These are phyloP conservation scores for Tripidium arundinaceum DNA, from an alignment of 202 grass and related monocot species.

Conservation along the genomic window DNA sequence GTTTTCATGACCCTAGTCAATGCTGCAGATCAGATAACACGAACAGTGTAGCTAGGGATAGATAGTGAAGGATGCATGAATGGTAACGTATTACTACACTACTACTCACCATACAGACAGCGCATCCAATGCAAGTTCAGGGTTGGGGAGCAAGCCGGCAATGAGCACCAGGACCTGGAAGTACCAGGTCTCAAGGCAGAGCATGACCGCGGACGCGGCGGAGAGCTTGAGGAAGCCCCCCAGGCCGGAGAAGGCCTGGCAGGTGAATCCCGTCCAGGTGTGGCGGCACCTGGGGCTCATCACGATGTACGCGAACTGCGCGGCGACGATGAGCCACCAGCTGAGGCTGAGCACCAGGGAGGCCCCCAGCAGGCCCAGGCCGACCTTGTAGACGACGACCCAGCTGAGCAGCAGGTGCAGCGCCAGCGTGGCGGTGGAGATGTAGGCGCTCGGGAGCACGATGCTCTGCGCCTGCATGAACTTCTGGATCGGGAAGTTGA, in stretches of 20 bases:
- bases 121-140: not conserved
- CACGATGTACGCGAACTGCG: not conserved
- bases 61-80: no score
- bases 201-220: constrained; percentile 34
- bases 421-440: not conserved
- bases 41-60: no score
- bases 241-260: constrained; percentile 51
- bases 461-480: not conserved
- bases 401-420: not conserved
- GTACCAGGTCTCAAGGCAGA: constrained; percentile 67
- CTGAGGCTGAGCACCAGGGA: not conserved
- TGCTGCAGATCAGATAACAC: no score
- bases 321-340: not conserved
- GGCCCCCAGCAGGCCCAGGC: not conserved
- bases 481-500: not conserved
- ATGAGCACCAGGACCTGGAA: constrained; percentile 58
- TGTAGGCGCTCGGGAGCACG: not conserved
- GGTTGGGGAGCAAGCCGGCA: constrained; percentile 51
- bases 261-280: constrained; percentile 60
- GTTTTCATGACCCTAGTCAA: no score
- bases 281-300: not conserved
- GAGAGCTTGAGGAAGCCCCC: constrained; percentile 60
- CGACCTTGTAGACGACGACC: not conserved
- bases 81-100: not conserved
- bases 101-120: not conserved